Conservation (phyloP, 495 filamentous ascomycete genomes). For the Poronia punctata region DNA sequence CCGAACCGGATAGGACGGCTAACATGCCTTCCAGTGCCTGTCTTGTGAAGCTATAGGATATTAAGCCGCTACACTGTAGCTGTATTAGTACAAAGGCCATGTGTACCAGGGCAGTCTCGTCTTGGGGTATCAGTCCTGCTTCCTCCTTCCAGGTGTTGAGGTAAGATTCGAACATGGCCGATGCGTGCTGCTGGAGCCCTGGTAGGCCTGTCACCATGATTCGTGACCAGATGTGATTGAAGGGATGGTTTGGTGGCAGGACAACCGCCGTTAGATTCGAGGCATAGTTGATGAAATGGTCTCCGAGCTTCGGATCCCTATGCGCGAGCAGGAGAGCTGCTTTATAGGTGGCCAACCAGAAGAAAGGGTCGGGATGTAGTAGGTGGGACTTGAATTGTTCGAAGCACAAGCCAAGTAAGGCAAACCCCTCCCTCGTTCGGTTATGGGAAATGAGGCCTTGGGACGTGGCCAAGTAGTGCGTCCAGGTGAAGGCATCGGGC, state of each 20-base stretch:
- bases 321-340: conserved; percentile 17
- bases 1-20: conserved; percentile 8
- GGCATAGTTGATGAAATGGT: conserved; percentile 16
- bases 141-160: conserved; percentile 20
- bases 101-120: conserved; percentile 16
- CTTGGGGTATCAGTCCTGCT: conserved; percentile 11
- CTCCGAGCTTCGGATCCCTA: conserved; percentile 10
- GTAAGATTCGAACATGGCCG: conserved; percentile 21
- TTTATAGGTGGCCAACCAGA: conserved; percentile 13
- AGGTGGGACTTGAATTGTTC: conserved; percentile 7
- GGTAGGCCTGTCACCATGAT: conserved; percentile 17
- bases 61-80: conserved; percentile 20
- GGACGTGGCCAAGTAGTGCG: conserved; percentile 21
- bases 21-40: conserved; percentile 14
- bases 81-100: conserved; percentile 24
- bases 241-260: conserved; percentile 17
- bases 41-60: conserved; percentile 15
- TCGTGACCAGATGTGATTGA: conserved; percentile 22
- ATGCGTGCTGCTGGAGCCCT: conserved; percentile 17
- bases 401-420: conserved; percentile 5
- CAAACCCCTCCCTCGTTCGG: conserved; percentile 3
- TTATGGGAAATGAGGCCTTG: conserved; percentile 20
- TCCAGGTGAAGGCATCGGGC: conserved; percentile 23
- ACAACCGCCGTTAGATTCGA: conserved; percentile 15
- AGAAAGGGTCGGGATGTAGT: conserved; percentile 8